A percentile compares a stretch with the other conserved stretches of the same genome.
phyloP scores from a whole-genome alignment of 345 rosid species.

The Moricandia arvensis region DNA sequence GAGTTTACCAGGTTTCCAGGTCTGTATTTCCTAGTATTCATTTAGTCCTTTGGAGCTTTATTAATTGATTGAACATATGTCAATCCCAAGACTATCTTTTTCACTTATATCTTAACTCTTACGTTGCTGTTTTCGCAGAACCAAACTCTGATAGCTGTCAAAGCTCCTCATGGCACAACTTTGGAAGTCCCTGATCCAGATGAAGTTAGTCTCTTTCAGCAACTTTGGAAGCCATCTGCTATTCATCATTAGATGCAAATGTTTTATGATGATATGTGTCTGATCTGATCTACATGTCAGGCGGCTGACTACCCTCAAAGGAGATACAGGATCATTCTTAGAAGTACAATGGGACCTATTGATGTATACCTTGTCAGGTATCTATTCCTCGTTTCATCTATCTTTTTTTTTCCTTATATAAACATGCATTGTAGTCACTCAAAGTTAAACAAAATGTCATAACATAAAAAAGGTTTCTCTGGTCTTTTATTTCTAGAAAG shows the following conservation, averaged over 20 bases:
- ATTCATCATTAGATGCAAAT: conserved; percentile 28
- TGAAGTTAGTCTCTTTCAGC: conserved; percentile 55
- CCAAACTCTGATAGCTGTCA: conserved; percentile 90
- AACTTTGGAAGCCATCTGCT: conserved; percentile 9
- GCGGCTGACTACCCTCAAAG: conserved; percentile 71
- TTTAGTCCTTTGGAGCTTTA: conserved; percentile 2
- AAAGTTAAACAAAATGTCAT: background rate
- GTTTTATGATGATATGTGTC: conserved; percentile 27
- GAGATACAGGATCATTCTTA: conserved; percentile 88
- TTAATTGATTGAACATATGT: background rate
- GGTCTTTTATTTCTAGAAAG: too few species aligned
- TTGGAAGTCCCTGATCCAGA: conserved; percentile 95
- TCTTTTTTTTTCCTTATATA: background rate
- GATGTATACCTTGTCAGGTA: conserved; percentile 96
- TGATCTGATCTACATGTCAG: conserved; percentile 41
- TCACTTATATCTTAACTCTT: conserved; percentile 20
- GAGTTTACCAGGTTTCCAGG: conserved; percentile 74
- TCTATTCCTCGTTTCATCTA: conserved; percentile 4
- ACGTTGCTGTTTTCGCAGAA: conserved; percentile 49
- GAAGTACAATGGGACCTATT: conserved; percentile 98
- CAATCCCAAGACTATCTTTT: conserved; percentile 23
- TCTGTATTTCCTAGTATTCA: conserved; percentile 31
- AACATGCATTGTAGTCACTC: background rate
- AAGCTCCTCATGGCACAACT: conserved; percentile 99
- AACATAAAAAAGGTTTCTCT: too few species aligned